Conservation (phyloP, 2,329 filamentous ascomycete genomes). For the Chrysosporium keratinophilum region DNA sequence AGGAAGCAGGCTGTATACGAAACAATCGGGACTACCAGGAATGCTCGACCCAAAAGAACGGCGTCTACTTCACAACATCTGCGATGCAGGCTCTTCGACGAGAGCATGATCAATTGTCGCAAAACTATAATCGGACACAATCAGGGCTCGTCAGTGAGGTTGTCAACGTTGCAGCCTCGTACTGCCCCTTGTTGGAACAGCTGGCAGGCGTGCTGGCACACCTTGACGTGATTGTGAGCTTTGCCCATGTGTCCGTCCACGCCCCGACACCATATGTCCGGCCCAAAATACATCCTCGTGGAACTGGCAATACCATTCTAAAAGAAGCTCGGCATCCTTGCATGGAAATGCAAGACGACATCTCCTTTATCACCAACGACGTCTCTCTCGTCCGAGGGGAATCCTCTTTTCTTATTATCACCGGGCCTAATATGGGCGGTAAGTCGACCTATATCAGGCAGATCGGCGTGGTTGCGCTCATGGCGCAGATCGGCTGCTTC, state of each 20-base stretch:
- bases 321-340: slow-evolving; percentile 91
- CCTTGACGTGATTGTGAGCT: slow-evolving; percentile 86
- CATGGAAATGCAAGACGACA: slow-evolving; percentile 97
- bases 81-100: slow-evolving; percentile 68
- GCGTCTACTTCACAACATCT: slow-evolving; percentile 92
- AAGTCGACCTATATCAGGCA: slow-evolving; percentile 98
- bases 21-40: slow-evolving; percentile 86
- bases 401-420: slow-evolving; percentile 92
- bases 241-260: slow-evolving; percentile 86
- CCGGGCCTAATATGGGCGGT: slow-evolving; percentile 96
- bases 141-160: slow-evolving; percentile 84
- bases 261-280: slow-evolving; percentile 85
- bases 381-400: slow-evolving; percentile 66
- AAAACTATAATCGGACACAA: slow-evolving; percentile 92
- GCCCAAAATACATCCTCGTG: slow-evolving; percentile 80
- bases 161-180: slow-evolving; percentile 84
- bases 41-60: slow-evolving; percentile 97
- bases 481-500: slow-evolving; percentile 95
- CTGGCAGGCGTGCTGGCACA: slow-evolving; percentile 82
- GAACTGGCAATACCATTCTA: slow-evolving; percentile 78
- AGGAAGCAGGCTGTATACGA: slow-evolving; percentile 80
- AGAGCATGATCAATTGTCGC: slow-evolving; percentile 86
- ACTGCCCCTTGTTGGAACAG: slow-evolving; percentile 83
- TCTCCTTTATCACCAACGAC: slow-evolving; percentile 98
- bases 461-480: slow-evolving; percentile 89